A percentile compares a stretch with the other conserved stretches of the same genome.
These are phyloP conservation scores for Akanthomyces lecanii DNA, from an alignment of 2,329 filamentous ascomycete genomes.

Conservation along the genomic window DNA sequence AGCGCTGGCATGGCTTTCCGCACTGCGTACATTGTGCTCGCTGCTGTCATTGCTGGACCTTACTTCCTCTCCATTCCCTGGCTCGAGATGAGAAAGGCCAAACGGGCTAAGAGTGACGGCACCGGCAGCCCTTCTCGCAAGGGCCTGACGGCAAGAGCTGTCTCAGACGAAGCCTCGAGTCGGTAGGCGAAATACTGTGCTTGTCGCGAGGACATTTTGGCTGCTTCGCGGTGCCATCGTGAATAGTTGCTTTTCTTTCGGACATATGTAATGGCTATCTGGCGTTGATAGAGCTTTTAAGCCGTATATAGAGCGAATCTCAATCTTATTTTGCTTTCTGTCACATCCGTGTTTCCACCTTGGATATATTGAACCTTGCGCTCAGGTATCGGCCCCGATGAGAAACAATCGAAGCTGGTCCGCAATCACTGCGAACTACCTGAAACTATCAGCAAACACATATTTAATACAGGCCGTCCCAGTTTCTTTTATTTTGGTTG, in stretches of 20 bases:
- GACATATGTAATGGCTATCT: not conserved
- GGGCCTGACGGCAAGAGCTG: not conserved
- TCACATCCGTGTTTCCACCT: not conserved
- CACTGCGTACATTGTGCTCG: constrained; percentile 53
- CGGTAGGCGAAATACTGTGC: not conserved
- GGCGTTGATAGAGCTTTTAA: not conserved
- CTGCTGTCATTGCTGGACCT: constrained; percentile 42
- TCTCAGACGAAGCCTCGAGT: not conserved
- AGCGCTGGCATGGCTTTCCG: constrained; percentile 36
- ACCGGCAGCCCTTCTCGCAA: constrained; percentile 6
- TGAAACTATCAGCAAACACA: too few species aligned
- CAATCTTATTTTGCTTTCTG: not conserved
- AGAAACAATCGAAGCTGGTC: too few species aligned
- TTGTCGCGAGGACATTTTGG: too few species aligned
- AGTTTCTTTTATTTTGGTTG: not conserved
- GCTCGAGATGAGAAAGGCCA: constrained; percentile 8
- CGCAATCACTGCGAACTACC: too few species aligned
- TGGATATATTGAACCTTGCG: not conserved
- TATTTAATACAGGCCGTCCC: too few species aligned
- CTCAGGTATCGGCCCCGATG: not conserved
- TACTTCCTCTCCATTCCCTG: constrained; percentile 36
- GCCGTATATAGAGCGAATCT: not conserved
- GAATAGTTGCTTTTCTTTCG: not conserved
- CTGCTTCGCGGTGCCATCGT: too few species aligned
- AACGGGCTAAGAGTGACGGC: not conserved